Base-by-base conservation (phyloP, 1,284 basidiomycete species). In the Puccinia sorghi region DNA sequence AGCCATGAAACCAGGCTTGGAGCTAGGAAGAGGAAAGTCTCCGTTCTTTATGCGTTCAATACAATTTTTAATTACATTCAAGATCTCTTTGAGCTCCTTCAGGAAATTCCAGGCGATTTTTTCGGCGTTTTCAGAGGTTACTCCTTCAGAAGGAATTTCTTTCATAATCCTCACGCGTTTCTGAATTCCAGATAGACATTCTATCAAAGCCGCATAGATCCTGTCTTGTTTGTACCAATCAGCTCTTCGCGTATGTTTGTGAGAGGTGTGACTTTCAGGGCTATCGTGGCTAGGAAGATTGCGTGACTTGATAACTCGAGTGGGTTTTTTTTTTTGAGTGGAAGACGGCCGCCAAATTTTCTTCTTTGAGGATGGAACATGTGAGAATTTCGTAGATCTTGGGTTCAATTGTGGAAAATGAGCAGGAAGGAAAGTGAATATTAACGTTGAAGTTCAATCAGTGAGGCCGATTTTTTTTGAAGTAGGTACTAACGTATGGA, bases 191-290 rank as follows among this genome's bases (percentile, higher is more conserved):
- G 22, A 9, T 13, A 69, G 66, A 25, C 66, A 69, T 17, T 69
- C 66, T 48, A 32, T n/a, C 50, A 69, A 52, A 27, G 66, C 66
- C 22, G 27, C 46, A 52, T 69, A 69, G n/a, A 69, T 69, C 50
- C 66, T 69, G 32, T 48, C 66, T 52, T 69, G 46, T 22, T 52
- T 69, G 46, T 69, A 69, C 50, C 46, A 52, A 69, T 69, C 66
- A 32, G 43, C 66, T 2, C 66, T 17, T 13, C 46, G 66, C 43
- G 43, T 39, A 32, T 52, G 46, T 17, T 52, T 48, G 6, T 27
- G 13, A 69, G 43, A 52, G 15, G 66, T 52, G 12, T n/a, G 66
- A 50, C 46, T 48, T 48, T 69, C 46, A 17, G 32, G 66, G n/a
- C 52, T 52, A 39, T 32, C 39, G 46, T 69, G 66, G 32, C 66